phyloP scores from a whole-genome alignment of 352 stramenopile genomes.

The Globisporangium abappressorium region DNA sequence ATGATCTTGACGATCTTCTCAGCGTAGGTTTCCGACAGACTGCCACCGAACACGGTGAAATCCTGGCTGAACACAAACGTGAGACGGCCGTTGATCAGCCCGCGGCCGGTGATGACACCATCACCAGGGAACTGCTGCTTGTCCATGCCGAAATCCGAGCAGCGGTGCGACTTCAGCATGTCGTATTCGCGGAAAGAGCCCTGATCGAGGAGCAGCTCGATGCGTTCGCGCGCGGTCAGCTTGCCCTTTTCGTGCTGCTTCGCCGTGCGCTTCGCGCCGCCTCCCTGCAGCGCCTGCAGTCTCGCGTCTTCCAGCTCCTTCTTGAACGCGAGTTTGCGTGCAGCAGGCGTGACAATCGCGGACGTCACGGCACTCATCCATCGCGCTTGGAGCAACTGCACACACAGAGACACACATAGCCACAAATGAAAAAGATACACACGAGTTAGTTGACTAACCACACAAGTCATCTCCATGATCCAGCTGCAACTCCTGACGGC shows the following conservation, averaged over 20 bases:
- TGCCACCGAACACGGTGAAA: constrained; percentile 98
- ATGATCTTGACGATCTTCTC: constrained; percentile 99
- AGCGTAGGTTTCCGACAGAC: constrained; percentile 94
- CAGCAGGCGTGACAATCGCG: constrained; percentile 45
- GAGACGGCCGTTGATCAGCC: constrained; percentile 92
- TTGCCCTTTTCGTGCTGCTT: constrained; percentile 96
- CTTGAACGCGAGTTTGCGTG: constrained; percentile 69
- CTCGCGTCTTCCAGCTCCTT: constrained; percentile 70
- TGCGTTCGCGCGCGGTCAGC: constrained; percentile 95
- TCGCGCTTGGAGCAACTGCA: constrained; percentile 23
- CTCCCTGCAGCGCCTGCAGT: constrained; percentile 39
- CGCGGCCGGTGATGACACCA: constrained; percentile 94
- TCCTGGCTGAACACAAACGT: constrained; percentile 98
- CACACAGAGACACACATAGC: background rate
- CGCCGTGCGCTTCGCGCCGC: constrained; percentile 35
- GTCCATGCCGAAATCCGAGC: constrained; percentile 97
- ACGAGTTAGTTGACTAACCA: background rate
- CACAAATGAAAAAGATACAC: background rate
- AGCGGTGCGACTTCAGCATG: constrained; percentile 95
- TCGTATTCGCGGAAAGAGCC: constrained; percentile 96
- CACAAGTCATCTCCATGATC: background rate
- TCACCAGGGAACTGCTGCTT: constrained; percentile 91
- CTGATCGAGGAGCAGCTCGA: constrained; percentile 95
- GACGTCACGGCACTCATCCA: constrained; percentile 43
- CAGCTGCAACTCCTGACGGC: background rate